Evolutionary conservation across 768 basidiomycete genomes (phyloP), one percentile per base, ranked within the genome.

Genomic region (Lentinula detonsa): DNA sequence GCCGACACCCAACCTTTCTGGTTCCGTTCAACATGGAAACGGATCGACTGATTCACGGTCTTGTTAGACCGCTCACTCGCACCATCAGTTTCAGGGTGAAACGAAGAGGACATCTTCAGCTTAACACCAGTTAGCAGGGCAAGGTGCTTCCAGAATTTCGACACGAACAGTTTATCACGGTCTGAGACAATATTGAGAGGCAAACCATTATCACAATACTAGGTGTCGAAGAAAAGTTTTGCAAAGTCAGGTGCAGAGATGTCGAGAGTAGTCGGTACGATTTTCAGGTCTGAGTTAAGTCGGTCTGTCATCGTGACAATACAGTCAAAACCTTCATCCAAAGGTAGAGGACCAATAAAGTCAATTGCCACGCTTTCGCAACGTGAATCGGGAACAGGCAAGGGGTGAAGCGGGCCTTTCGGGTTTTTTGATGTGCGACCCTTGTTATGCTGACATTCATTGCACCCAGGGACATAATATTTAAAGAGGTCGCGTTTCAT

Each of bases 31-130:
- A 71, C 67, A 64, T 65, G 63, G 45, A 61, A 73, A 37, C 62
- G 60, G 67, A 46, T 31, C 23, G 23, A 23, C 23, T 23, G 23
- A 23, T 23, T 23, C 23, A 23, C 23, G 23, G 23, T 23, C 23
- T 23, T 39, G 49, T 45, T 73, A 1, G 68, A 66, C 0, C 62
- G 59, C 63, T 77, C 68, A 21, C 66, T 72, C 0, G 65, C 33
- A 1, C 73, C 69, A 45, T 77, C 71, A 0, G 72, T 75, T 48
- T 78, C 67, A 0, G 74, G 74, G 31, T 77, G 76, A 51, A 67
- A 75, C 0, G 74, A 57, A 0, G 72, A 70, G 0, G 73, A 75
- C 59, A 77, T 65, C 10, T 66, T 65, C 0, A 73, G 51, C 23
- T 23, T 23, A 23, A 23, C 23, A 23, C 23, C 23, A 23, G 23